Evolutionary conservation across 805 yeast genomes (phyloP).

Genomic region (Sungouiozyma ichnusensis): DNA sequence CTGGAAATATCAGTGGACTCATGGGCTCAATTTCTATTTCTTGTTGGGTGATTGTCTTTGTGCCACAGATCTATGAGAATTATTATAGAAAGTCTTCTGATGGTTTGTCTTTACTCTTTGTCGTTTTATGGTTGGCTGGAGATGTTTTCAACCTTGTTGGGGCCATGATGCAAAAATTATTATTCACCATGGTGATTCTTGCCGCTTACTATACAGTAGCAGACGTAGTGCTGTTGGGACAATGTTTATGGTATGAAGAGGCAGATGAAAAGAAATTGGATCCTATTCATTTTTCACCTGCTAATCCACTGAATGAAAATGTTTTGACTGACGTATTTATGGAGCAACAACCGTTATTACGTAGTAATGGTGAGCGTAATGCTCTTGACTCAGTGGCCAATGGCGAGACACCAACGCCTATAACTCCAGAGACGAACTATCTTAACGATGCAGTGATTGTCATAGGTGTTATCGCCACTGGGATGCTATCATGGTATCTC

Average conservation of each 20-base stretch:
- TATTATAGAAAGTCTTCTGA: conserved; percentile 78
- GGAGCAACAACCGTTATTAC: conserved; percentile 24
- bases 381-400: conserved; percentile 7
- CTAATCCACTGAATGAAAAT: conserved; percentile 69
- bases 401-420: conserved; percentile 11
- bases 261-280: conserved; percentile 38
- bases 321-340: conserved; percentile 40
- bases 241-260: conserved; percentile 68
- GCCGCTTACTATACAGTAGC: conserved; percentile 92
- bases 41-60: conserved; percentile 96
- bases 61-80: conserved; percentile 93
- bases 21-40: conserved; percentile 77
- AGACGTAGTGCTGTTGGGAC: conserved; percentile 72
- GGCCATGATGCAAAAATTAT: conserved; percentile 76
- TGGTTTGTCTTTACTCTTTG: conserved; percentile 78
- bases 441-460: conserved; percentile 42
- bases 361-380: conserved; percentile 4
- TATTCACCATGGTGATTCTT: conserved; percentile 88
- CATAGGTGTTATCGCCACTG: conserved; percentile 57
- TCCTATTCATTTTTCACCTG: conserved; percentile 76
- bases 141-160: conserved; percentile 92
- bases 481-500: conserved; percentile 80
- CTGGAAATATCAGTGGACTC: conserved; percentile 67
- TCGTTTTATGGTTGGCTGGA: conserved; percentile 85
- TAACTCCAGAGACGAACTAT: conserved; percentile 13